Evolutionary conservation across 495 filamentous ascomycete species (phyloP), one percentile per base, ranked within the genome.

Genomic region (Penicillium atrosanguineum): DNA sequence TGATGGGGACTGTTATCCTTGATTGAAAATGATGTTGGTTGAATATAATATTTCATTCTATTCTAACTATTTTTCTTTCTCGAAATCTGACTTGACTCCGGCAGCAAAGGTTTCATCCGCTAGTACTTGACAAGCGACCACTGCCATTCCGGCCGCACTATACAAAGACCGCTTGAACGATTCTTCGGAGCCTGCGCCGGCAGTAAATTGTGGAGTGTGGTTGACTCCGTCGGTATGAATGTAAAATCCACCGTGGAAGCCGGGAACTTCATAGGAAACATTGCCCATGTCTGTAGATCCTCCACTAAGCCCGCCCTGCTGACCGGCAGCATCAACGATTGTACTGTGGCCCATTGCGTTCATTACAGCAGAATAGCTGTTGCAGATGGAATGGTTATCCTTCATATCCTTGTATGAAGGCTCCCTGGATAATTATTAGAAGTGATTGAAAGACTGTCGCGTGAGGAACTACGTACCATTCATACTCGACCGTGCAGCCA

Each of bases 241-340:
- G 19, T 70, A 73, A 59, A 84, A 84, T 1, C 73, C 70, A 1
- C 78, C 80, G 53, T 85, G 82, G 63, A 85, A 83, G 3, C 79
- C 76, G 3, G 82, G 82, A 16, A 80, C 72, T 46, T 73, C 68
- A 38, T 84, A 79, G 6, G 77, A 79, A 1, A 85, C 80, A 46
- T 85, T 79, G 1, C 81, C 72, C 67, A 73, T 73, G 48, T 77
- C 74, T 14, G 69, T 73, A 8, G 65, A 71, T 26, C 59, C 66
- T 25, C 62, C 68, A 41, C 59, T 67, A 1, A 68, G 45, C 12
- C 50, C 50, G 14, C 58, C 61, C 6, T 47, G 55, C 47, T 58
- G 75, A 21, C 72, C 74, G 2, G 71, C 68, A 12, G 69, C 69
- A 23, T 75, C 65, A 28, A 78, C 69, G 12, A 79, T 67, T 0